Percentiles rank a stretch among this genome's conserved stretches.
Evolutionary conservation across 2,329 filamentous ascomycete species (phyloP).

Genomic region (Sphaerulina musiva): DNA sequence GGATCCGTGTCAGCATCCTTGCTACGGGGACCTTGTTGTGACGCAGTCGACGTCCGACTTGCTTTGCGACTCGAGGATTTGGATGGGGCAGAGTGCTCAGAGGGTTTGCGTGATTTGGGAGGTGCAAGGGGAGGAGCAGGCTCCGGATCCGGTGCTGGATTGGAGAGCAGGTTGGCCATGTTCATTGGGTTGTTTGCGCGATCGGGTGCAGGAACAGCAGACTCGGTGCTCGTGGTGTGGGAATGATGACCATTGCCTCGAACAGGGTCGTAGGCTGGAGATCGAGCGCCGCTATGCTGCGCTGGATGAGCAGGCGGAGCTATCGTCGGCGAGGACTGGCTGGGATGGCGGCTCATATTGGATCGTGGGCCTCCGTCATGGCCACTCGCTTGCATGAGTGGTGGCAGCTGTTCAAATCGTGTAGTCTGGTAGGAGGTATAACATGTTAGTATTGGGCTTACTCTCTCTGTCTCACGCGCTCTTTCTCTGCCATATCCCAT

Average conservation of each 20-base stretch:
- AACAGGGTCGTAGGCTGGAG: conserved; percentile 29
- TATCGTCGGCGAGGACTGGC: conserved; percentile 23
- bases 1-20: conserved; percentile 8
- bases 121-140: conserved; percentile 8
- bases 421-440: background rate
- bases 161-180: conserved; percentile 88
- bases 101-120: conserved; percentile 6
- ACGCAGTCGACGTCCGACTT: conserved; percentile 26
- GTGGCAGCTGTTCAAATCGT: background rate
- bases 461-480: too few species aligned
- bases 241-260: conserved; percentile 28
- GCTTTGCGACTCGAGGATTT: conserved; percentile 23
- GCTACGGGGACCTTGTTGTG: conserved; percentile 18
- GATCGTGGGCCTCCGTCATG: conserved; percentile 18
- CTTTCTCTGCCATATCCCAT: background rate
- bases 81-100: conserved; percentile 7
- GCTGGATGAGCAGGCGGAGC: conserved; percentile 21
- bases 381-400: conserved; percentile 23
- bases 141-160: conserved; percentile 28
- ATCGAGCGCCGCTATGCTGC: conserved; percentile 34
- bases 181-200: conserved; percentile 85
- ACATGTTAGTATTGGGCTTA: background rate
- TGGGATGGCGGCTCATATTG: conserved; percentile 21
- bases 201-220: conserved; percentile 31
- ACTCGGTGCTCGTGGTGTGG: conserved; percentile 24